Conservation (phyloP, 306 rosid genomes). For the Vigna trinervia region DNA sequence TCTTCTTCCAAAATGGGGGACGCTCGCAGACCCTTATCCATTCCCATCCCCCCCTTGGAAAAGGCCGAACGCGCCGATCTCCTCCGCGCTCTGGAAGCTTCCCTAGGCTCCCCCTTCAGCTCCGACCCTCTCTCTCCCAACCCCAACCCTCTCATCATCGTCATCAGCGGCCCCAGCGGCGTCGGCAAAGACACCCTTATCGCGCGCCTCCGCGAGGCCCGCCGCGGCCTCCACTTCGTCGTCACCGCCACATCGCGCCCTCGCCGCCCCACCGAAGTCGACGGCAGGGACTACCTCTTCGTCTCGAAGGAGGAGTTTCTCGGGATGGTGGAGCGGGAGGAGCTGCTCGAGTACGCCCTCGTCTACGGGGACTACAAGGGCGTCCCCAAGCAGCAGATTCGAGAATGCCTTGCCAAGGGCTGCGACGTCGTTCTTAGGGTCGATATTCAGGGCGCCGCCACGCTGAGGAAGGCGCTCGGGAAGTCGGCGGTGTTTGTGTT, state of each 20-base stretch:
- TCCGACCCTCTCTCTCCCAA: slow-evolving; percentile 62
- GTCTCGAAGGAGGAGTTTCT: slow-evolving; percentile 78
- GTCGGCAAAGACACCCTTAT: slow-evolving; percentile 94
- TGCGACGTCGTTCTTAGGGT: slow-evolving; percentile 79
- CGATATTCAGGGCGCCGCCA: slow-evolving; percentile 91
- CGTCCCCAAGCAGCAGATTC: slow-evolving; percentile 82
- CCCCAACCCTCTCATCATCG: slow-evolving; percentile 74
- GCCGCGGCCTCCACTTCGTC: slow-evolving; percentile 74
- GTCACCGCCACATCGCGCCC: slow-evolving; percentile 82
- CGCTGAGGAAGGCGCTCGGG: slow-evolving; percentile 75
- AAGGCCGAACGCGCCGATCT: slow-evolving; percentile 67
- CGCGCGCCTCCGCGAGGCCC: slow-evolving; percentile 57
- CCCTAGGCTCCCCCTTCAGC: slow-evolving; percentile 69
- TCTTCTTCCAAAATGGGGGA: slow-evolving; percentile 59
- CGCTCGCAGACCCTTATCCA: slow-evolving; percentile 42
- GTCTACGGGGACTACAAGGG: slow-evolving; percentile 97
- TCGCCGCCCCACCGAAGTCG: slow-evolving; percentile 66
- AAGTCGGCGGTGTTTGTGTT: slow-evolving; percentile 78
- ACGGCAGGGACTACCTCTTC: slow-evolving; percentile 79
- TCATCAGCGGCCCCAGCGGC: slow-evolving; percentile 93
- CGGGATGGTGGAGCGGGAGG: slow-evolving; percentile 61
- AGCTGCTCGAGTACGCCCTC: slow-evolving; percentile 83
- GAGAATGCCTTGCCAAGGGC: slow-evolving; percentile 80
- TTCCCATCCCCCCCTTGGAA: slow-evolving; percentile 56
- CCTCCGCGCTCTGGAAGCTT: slow-evolving; percentile 77